Percentiles rank a stretch among this genome's conserved stretches.
Conservation (phyloP, 2,329 filamentous ascomycete genomes). For the Ophiostoma sp. region DNA sequence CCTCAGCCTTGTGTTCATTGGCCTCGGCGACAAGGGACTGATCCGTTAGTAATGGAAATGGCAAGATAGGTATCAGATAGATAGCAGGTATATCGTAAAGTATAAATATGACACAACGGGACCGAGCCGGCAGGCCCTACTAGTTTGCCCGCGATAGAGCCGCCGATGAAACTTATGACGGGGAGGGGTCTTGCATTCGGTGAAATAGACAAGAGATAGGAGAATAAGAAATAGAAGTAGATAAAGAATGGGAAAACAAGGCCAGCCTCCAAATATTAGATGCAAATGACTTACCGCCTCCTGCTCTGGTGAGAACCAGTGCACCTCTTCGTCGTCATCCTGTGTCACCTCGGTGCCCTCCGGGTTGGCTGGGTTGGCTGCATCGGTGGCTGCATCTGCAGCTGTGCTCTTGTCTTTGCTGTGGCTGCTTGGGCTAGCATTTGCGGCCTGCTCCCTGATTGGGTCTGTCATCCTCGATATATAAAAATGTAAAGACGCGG, state of each 20-base stretch:
- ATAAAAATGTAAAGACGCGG: background rate
- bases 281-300: slow-evolving; percentile 37
- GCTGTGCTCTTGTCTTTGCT: background rate
- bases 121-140: background rate
- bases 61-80: background rate
- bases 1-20: slow-evolving; percentile 64
- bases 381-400: background rate
- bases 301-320: slow-evolving; percentile 49
- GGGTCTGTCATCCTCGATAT: slow-evolving; percentile 4
- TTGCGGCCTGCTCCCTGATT: background rate
- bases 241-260: background rate
- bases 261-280: background rate
- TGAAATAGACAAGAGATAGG: slow-evolving; percentile 1
- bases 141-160: slow-evolving; percentile 12
- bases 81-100: background rate
- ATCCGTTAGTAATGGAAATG: slow-evolving; percentile 37
- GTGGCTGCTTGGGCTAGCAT: background rate
- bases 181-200: background rate
- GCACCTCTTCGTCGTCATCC: slow-evolving; percentile 30
- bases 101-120: background rate
- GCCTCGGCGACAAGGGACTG: slow-evolving; percentile 61
- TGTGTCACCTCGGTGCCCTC: slow-evolving; percentile 31
- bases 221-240: background rate
- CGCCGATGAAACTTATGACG: background rate
- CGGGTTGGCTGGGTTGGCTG: background rate